phyloP scores from a whole-genome alignment of 2,329 filamentous ascomycete species.

The Penicillium sp. region DNA sequence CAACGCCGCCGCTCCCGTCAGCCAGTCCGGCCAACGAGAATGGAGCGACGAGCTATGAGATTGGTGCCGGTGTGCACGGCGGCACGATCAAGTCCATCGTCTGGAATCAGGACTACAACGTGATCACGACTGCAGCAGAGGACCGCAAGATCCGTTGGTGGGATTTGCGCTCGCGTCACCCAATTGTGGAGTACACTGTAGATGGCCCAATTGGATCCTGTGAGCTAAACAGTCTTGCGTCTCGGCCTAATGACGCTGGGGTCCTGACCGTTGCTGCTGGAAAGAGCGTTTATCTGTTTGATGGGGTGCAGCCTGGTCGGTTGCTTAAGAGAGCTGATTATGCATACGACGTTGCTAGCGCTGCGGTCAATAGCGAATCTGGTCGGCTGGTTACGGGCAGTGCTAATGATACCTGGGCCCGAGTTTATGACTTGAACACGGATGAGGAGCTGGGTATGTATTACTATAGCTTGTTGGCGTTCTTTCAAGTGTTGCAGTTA shows the following conservation, averaged over 20 bases:
- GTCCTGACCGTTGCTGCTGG: conserved; percentile 90
- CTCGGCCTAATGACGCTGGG: conserved; percentile 61
- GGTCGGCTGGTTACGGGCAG: conserved; percentile 87
- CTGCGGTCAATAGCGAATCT: conserved; percentile 78
- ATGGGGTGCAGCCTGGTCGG: conserved; percentile 66
- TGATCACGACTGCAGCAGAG: conserved; percentile 83
- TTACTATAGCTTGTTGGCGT: background rate
- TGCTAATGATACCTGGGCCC: conserved; percentile 92
- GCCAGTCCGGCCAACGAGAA: conserved; percentile 32
- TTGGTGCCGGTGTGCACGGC: conserved; percentile 78
- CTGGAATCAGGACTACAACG: conserved; percentile 85
- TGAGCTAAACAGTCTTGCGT: conserved; percentile 73
- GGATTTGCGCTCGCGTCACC: conserved; percentile 73
- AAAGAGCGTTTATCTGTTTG: conserved; percentile 90
- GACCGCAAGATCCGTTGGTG: conserved; percentile 95
- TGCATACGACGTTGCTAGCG: conserved; percentile 83
- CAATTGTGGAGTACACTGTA: conserved; percentile 73
- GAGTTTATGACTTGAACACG: conserved; percentile 84
- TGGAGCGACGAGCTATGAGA: conserved; percentile 72
- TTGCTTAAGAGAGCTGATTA: conserved; percentile 77
- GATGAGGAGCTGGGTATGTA: conserved; percentile 69
- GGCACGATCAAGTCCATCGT: conserved; percentile 94
- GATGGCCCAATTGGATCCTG: conserved; percentile 88
- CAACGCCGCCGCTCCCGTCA: conserved; percentile 40
- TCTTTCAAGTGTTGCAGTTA: background rate